Percentiles rank a stretch among this genome's conserved stretches.
These are phyloP conservation scores for Pilatotrama ljubarskyi DNA, from an alignment of 768 basidiomycete species.

Conservation along the genomic window DNA sequence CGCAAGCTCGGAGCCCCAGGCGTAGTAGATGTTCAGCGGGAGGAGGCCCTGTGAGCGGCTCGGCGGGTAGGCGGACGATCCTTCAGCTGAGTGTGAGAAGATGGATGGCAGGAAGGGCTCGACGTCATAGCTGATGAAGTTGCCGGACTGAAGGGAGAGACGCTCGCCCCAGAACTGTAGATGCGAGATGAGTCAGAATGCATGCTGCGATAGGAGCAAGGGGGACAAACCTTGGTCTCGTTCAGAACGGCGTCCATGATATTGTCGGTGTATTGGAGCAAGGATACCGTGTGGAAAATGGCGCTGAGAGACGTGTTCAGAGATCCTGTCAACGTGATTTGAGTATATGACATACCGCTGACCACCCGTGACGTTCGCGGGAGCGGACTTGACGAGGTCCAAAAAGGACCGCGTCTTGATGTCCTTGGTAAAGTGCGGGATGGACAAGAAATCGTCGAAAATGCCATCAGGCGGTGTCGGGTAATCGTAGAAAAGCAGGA, in stretches of 20 bases:
- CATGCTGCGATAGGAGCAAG: background rate
- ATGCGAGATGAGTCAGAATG: background rate
- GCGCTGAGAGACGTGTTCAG: conserved; percentile 4
- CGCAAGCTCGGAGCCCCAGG: conserved; percentile 41
- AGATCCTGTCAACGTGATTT: background rate
- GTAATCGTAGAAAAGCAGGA: conserved; percentile 58
- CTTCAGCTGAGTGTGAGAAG: conserved; percentile 38
- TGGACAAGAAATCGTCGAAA: conserved; percentile 52
- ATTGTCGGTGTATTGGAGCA: conserved; percentile 36
- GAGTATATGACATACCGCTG: conserved; percentile 24
- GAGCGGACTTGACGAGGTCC: conserved; percentile 41
- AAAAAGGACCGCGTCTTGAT: conserved; percentile 42
- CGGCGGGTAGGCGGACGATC: conserved; percentile 48
- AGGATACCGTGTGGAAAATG: conserved; percentile 43
- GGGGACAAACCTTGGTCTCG: conserved; percentile 39
- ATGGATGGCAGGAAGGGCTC: conserved; percentile 50
- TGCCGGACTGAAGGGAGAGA: conserved; percentile 38
- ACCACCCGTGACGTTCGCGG: conserved; percentile 36
- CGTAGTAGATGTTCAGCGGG: conserved; percentile 47
- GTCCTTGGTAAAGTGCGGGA: conserved; percentile 41
- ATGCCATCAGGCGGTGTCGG: conserved; percentile 50
- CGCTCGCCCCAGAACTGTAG: conserved; percentile 46
- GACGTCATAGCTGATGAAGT: conserved; percentile 44
- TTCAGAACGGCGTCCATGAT: conserved; percentile 45
- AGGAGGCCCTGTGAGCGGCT: conserved; percentile 38